phyloP scores from a whole-genome alignment of 805 yeast species.

The Clavispora phyllophila region DNA sequence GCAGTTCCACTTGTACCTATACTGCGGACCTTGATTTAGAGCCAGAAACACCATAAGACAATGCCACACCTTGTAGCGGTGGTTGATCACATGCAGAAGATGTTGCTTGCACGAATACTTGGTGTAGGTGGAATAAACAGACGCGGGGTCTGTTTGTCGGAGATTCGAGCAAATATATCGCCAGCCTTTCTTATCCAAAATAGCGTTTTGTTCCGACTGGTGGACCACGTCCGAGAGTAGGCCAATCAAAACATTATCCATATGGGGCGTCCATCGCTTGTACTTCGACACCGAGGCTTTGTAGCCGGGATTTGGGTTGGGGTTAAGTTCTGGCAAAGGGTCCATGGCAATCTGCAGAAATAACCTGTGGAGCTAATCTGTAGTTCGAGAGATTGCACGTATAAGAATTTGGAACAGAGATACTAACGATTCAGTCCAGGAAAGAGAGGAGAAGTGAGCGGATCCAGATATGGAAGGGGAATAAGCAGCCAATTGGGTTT shows the following conservation, averaged over 20 bases:
- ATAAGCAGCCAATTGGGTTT: too few relatives aligned
- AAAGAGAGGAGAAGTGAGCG: too few relatives aligned
- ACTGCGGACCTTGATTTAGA: slow-evolving; percentile 12
- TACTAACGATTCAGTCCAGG: too few relatives aligned
- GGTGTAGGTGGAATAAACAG: slow-evolving; percentile 37
- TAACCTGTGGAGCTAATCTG: background rate
- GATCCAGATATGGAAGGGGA: too few relatives aligned
- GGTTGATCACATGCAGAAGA: slow-evolving; percentile 31
- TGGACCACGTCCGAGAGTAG: slow-evolving; percentile 33
- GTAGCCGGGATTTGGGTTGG: background rate
- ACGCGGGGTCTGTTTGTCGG: slow-evolving; percentile 34
- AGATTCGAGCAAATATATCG: slow-evolving; percentile 31
- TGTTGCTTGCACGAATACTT: slow-evolving; percentile 37
- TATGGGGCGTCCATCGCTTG: slow-evolving; percentile 34
- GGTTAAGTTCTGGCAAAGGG: background rate
- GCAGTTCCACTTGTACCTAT: slow-evolving; percentile 33
- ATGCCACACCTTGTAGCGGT: slow-evolving; percentile 32
- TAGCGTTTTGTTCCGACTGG: slow-evolving; percentile 15
- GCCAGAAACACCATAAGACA: slow-evolving; percentile 28
- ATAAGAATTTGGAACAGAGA: too few relatives aligned
- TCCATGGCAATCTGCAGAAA: background rate
- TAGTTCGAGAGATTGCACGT: background rate
- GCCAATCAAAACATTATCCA: slow-evolving; percentile 31
- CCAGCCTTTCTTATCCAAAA: slow-evolving; percentile 35
- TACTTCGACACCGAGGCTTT: slow-evolving; percentile 25